phyloP scores from a whole-genome alignment of 1,139 yeast genomes.

The Protomyces pachydermus region DNA sequence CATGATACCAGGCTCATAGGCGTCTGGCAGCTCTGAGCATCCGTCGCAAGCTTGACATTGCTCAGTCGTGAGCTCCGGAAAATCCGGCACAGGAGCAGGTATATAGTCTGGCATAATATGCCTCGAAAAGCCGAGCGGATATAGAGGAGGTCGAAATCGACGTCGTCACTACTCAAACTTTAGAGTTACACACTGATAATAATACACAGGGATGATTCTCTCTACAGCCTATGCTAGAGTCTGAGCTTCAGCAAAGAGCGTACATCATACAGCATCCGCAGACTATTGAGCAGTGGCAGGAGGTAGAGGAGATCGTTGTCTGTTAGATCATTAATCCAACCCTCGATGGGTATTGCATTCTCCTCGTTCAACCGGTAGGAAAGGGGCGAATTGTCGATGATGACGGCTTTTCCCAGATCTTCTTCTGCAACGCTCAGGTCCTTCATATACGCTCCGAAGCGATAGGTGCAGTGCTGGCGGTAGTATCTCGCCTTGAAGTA shows the following conservation, averaged over 20 bases:
- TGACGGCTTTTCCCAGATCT: conserved; percentile 67
- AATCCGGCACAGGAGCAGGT: conserved; percentile 23
- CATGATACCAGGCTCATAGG: neutral
- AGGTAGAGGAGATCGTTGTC: conserved; percentile 76
- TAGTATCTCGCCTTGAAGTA: conserved; percentile 62
- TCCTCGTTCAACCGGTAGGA: conserved; percentile 74
- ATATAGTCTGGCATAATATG: neutral
- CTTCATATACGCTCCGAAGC: conserved; percentile 81
- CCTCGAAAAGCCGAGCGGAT: too few species aligned
- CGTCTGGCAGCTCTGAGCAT: neutral
- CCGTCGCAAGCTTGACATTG: conserved; percentile 10
- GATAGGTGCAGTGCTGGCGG: conserved; percentile 69
- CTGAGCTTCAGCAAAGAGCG: conserved; percentile 51
- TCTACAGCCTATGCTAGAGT: neutral
- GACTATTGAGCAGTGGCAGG: conserved; percentile 72
- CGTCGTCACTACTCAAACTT: too few species aligned
- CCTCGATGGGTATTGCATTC: conserved; percentile 89
- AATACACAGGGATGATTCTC: too few species aligned
- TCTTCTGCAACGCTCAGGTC: conserved; percentile 56
- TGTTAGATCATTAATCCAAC: conserved; percentile 94
- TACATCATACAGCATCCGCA: conserved; percentile 82
- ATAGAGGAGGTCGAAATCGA: too few species aligned
- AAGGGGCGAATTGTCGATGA: conserved; percentile 87
- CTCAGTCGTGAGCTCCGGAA: conserved; percentile 6
- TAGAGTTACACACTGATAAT: too few species aligned